Conservation (phyloP, 2,329 filamentous ascomycete species). For the Trichoderma endophyticum region DNA sequence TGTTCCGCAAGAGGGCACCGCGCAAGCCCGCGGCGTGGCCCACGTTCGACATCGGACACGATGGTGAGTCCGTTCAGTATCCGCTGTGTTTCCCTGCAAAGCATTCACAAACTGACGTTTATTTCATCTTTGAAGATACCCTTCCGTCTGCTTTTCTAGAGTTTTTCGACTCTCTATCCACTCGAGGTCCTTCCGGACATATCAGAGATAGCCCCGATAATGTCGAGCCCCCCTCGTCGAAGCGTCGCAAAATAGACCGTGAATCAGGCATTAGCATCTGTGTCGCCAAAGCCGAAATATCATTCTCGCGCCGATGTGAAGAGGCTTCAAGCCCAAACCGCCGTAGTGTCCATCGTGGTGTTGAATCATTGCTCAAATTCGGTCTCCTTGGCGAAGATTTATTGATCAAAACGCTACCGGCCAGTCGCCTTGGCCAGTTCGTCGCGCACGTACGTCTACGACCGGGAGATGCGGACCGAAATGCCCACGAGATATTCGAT, state of each 20-base stretch:
- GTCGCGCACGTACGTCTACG: constrained; percentile 24
- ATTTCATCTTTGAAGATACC: not conserved
- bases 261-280: constrained; percentile 23
- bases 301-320: constrained; percentile 28
- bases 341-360: constrained; percentile 19
- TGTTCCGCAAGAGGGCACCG: constrained; percentile 2
- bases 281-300: constrained; percentile 27
- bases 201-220: not conserved
- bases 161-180: not conserved
- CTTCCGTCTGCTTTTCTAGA: not conserved
- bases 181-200: not conserved
- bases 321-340: constrained; percentile 11
- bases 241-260: constrained; percentile 32
- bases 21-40: not conserved
- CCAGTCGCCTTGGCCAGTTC: constrained; percentile 16
- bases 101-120: not conserved
- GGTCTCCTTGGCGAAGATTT: constrained; percentile 19
- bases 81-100: not conserved
- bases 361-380: constrained; percentile 26
- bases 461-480: constrained; percentile 24
- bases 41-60: not conserved
- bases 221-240: constrained; percentile 22
- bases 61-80: constrained; percentile 1
- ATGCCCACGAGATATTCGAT: constrained; percentile 24
- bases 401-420: constrained; percentile 21